phyloP scores from a whole-genome alignment of 1,284 basidiomycete species.

The Prillingera fragicola region DNA sequence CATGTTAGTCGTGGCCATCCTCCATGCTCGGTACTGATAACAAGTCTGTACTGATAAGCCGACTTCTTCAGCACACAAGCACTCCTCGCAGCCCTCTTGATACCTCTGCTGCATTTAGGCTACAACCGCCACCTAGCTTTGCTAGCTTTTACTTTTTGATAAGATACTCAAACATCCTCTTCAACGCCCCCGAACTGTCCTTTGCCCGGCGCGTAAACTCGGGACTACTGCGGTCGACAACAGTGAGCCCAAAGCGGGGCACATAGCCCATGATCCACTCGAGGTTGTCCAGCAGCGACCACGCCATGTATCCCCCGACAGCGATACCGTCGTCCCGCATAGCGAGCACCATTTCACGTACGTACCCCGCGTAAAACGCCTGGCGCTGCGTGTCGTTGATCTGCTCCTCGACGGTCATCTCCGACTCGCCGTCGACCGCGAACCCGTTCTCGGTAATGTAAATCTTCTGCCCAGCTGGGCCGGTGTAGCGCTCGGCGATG shows the following conservation, averaged over 20 bases:
- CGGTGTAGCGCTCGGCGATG: conserved; percentile 5
- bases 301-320: conserved; percentile 29
- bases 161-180: conserved; percentile 18
- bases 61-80: too few relatives aligned
- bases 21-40: too few relatives aligned
- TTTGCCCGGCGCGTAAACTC: conserved; percentile 29
- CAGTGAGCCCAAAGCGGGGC: conserved; percentile 1
- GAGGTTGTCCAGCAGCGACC: conserved; percentile 27
- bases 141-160: neutral
- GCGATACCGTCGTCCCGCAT: conserved; percentile 24
- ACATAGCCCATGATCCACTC: conserved; percentile 1
- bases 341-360: conserved; percentile 23
- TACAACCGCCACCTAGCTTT: too few relatives aligned
- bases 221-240: conserved; percentile 11
- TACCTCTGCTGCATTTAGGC: too few relatives aligned
- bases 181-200: conserved; percentile 21
- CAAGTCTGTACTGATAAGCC: too few relatives aligned
- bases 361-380: conserved; percentile 25
- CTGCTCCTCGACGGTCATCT: conserved; percentile 11
- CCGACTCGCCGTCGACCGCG: neutral
- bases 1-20: too few relatives aligned
- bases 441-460: conserved; percentile 23
- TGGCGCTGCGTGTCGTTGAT: conserved; percentile 24
- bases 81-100: too few relatives aligned
- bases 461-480: conserved; percentile 6